phyloP scores from a whole-genome alignment of 495 filamentous ascomycete genomes.

The Hypoxylon lenormandii region DNA sequence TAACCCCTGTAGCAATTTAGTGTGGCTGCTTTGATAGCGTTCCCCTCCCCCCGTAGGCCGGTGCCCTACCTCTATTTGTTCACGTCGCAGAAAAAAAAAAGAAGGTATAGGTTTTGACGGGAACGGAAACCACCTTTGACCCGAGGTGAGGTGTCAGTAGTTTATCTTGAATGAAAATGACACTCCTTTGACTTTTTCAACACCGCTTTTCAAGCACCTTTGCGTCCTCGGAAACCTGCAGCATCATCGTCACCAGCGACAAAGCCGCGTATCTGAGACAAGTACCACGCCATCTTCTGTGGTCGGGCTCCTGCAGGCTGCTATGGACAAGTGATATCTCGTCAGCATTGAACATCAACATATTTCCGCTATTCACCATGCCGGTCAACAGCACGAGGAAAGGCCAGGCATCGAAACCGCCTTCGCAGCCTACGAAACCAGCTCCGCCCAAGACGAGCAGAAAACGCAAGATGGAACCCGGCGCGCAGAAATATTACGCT shows the following conservation, averaged over 20 bases:
- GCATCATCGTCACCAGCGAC: conserved; percentile 26
- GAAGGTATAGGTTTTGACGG: conserved; percentile 36
- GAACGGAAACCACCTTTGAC: conserved; percentile 51
- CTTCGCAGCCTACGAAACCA: conserved; percentile 23
- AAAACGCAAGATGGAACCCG: conserved; percentile 57
- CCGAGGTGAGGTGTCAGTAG: conserved; percentile 29
- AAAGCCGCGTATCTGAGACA: conserved; percentile 48
- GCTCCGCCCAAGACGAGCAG: conserved; percentile 43
- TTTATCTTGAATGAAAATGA: conserved; percentile 47
- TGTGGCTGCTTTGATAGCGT: conserved; percentile 30
- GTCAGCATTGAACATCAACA: conserved; percentile 9
- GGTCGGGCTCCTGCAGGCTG: conserved; percentile 30
- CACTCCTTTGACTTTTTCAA: conserved; percentile 47
- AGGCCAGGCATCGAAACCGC: conserved; percentile 20
- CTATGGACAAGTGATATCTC: conserved; percentile 44
- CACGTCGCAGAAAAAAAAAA: conserved; percentile 26
- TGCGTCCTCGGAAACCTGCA: conserved; percentile 21
- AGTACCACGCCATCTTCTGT: conserved; percentile 36
- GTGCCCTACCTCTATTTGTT: conserved; percentile 22
- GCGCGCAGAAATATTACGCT: conserved; percentile 82
- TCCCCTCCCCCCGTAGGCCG: conserved; percentile 16
- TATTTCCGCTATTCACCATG: conserved; percentile 39
- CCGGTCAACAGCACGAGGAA: conserved; percentile 38
- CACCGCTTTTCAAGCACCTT: conserved; percentile 41
- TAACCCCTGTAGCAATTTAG: neutral